Evolutionary conservation across 441 rosid genomes (phyloP).

Genomic region (Manihot esculenta): DNA sequence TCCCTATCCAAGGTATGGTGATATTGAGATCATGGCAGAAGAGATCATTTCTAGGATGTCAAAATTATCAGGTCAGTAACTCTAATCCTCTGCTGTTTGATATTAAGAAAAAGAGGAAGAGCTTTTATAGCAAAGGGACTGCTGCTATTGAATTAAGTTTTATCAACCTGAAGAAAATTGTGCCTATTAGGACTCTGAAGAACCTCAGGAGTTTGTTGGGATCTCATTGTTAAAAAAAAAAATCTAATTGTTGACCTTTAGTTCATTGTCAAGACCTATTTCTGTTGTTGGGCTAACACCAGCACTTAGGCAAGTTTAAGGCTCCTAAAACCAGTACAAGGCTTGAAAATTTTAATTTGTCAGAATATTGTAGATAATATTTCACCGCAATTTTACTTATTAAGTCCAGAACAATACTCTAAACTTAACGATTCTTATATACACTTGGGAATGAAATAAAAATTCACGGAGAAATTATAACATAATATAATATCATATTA

Average conservation of each 20-base stretch:
- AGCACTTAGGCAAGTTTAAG: too few relatives aligned
- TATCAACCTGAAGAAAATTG: slow-evolving; percentile 39
- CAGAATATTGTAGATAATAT: too few relatives aligned
- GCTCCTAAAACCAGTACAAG: too few relatives aligned
- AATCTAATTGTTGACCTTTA: not conserved
- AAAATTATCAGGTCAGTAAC: slow-evolving; percentile 43
- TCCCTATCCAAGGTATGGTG: slow-evolving; percentile 40
- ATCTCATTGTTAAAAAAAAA: slow-evolving; percentile 17
- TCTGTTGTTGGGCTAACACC: too few relatives aligned
- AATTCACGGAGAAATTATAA: too few relatives aligned
- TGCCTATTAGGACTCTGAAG: slow-evolving; percentile 42
- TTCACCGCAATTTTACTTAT: too few relatives aligned
- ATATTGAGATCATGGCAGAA: slow-evolving; percentile 34
- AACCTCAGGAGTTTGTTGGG: slow-evolving; percentile 39
- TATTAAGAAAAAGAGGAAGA: slow-evolving; percentile 45
- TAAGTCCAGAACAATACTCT: too few relatives aligned
- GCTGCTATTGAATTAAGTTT: slow-evolving; percentile 43
- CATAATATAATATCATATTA: too few relatives aligned
- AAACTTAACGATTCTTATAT: too few relatives aligned
- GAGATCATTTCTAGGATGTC: slow-evolving; percentile 39
- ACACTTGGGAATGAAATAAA: too few relatives aligned
- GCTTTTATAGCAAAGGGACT: too few relatives aligned
- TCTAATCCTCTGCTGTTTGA: slow-evolving; percentile 43
- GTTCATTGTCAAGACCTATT: not conserved
- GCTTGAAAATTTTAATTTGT: too few relatives aligned